These are phyloP conservation scores for Chaetomiaceae sp. DNA, from an alignment of 2,329 filamentous ascomycete species.

Conservation along the genomic window DNA sequence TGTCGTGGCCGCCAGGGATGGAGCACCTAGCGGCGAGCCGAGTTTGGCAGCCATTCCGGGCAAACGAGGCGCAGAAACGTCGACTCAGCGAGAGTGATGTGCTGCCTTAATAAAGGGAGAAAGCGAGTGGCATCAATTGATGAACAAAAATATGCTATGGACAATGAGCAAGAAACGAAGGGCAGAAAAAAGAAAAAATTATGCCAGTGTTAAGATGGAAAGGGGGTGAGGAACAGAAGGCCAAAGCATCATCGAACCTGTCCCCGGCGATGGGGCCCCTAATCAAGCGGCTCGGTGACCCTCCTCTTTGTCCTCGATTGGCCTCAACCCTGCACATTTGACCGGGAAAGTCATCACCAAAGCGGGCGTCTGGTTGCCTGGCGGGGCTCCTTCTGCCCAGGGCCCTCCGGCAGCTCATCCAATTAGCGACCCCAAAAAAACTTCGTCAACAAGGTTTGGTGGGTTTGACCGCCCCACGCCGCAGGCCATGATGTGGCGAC, in stretches of 20 bases:
- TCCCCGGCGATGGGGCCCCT: constrained; percentile 2
- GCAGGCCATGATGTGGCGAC: constrained; percentile 13
- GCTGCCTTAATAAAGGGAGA: constrained; percentile 5
- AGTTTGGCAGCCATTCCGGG: constrained; percentile 29
- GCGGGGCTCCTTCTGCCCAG: constrained; percentile 5
- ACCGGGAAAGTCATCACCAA: constrained; percentile 7
- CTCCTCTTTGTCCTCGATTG: constrained; percentile 14
- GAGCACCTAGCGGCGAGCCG: constrained; percentile 35
- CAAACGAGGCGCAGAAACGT: constrained; percentile 1
- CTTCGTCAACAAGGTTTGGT: constrained; percentile 6
- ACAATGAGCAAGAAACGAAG: constrained; percentile 11
- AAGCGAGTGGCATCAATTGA: constrained; percentile 20
- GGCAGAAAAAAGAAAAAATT: constrained; percentile 11
- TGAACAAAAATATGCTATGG: constrained; percentile 9
- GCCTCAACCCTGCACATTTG: neutral
- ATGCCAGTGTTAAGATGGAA: constrained; percentile 1
- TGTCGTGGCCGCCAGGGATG: constrained; percentile 36
- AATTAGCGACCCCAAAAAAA: constrained; percentile 19
- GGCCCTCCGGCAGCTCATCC: constrained; percentile 14
- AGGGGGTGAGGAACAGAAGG: constrained; percentile 5
- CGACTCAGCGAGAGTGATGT: constrained; percentile 9
- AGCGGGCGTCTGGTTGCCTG: constrained; percentile 4
- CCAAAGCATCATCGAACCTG: constrained; percentile 7
- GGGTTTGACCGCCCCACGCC: neutral
- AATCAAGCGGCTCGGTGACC: constrained; percentile 8